phyloP scores from a whole-genome alignment of 2,329 filamentous ascomycete genomes.

The Xylaria polymorpha region DNA sequence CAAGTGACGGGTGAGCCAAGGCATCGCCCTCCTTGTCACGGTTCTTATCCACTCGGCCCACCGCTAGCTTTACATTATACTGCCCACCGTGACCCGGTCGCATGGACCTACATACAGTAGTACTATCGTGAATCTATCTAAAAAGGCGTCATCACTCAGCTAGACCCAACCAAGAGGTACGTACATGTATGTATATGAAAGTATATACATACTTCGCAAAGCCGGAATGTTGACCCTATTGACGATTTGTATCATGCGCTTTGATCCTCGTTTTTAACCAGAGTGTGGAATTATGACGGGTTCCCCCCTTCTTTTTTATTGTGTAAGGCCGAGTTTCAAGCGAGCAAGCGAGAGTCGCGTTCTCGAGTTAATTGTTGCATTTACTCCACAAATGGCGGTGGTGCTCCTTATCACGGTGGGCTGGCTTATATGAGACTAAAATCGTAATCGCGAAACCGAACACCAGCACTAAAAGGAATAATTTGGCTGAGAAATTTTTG shows the following conservation, averaged over 20 bases:
- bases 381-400: constrained; percentile 34
- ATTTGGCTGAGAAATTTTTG: constrained; percentile 25
- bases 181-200: background rate
- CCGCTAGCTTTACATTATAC: constrained; percentile 37
- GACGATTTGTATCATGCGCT: background rate
- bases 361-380: constrained; percentile 22
- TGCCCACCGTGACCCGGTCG: constrained; percentile 5
- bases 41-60: constrained; percentile 46
- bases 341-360: constrained; percentile 32
- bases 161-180: constrained; percentile 1
- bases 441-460: constrained; percentile 9
- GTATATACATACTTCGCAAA: background rate
- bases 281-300: background rate
- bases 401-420: constrained; percentile 23
- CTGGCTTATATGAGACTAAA: constrained; percentile 30
- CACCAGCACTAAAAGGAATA: background rate
- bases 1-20: constrained; percentile 5
- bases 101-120: constrained; percentile 13
- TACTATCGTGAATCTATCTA: constrained; percentile 43
- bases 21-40: background rate
- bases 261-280: background rate
- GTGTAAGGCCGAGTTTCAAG: constrained; percentile 24
- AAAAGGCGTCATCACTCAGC: constrained; percentile 41
- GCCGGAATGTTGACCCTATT: background rate
- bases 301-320: constrained; percentile 6